A percentile compares a stretch with the other conserved stretches of the same genome.
Conservation (phyloP, 106 monocot species). For the Dioscorea dumetorum region DNA sequence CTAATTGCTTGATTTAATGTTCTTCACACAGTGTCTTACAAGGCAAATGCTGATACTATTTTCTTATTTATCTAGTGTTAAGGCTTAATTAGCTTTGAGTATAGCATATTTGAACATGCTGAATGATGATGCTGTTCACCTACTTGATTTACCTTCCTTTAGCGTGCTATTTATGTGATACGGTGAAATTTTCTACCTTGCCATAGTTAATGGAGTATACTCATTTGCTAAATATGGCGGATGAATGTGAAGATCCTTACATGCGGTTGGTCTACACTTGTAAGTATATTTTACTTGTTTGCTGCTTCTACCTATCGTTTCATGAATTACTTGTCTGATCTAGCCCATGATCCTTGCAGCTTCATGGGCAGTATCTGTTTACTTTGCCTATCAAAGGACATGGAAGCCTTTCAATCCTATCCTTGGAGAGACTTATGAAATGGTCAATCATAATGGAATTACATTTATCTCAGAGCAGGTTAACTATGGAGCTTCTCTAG, state of each 20-base stretch:
- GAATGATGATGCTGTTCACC: too few species aligned
- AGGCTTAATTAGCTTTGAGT: too few species aligned
- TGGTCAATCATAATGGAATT: conserved; percentile 82
- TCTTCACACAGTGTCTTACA: too few species aligned
- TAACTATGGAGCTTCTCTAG: conserved; percentile 5
- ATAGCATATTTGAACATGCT: too few species aligned
- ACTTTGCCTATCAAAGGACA: conserved; percentile 66
- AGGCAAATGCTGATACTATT: too few species aligned
- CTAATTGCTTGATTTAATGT: too few species aligned
- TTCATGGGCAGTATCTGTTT: conserved; percentile 89
- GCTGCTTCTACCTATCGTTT: background rate
- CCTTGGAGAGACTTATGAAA: conserved; percentile 96
- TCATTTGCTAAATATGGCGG: conserved; percentile 79
- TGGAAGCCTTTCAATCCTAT: conserved; percentile 99
- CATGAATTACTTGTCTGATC: background rate
- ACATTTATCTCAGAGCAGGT: conserved; percentile 94
- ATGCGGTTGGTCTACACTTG: conserved; percentile 84
- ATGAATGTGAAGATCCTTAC: conserved; percentile 94
- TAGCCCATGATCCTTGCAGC: conserved; percentile 32
- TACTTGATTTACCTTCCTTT: too few species aligned
- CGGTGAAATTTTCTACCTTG: too few species aligned
- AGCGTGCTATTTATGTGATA: too few species aligned
- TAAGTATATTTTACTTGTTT: conserved; percentile 27
- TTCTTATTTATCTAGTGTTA: too few species aligned
- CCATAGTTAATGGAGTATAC: conserved; percentile 86